A percentile compares a stretch with the other conserved stretches of the same genome.
Conservation (phyloP, 2,329 filamentous ascomycete species). For the Pseudogymnoascus pannorum region DNA sequence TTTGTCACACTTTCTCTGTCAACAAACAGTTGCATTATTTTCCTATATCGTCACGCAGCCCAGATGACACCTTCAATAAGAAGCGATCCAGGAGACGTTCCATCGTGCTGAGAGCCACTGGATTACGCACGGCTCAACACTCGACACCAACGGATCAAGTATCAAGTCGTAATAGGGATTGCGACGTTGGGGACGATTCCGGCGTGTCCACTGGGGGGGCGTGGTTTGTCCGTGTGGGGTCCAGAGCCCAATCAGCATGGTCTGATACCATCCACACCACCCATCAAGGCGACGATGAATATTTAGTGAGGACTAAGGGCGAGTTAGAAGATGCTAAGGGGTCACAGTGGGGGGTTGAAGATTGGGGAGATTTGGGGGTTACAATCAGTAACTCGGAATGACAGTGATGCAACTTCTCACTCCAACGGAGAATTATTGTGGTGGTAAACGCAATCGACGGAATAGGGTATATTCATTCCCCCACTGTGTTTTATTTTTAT, state of each 20-base stretch:
- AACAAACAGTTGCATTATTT: background rate
- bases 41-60: background rate
- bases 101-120: background rate
- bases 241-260: background rate
- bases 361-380: background rate
- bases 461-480: background rate
- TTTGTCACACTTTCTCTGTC: background rate
- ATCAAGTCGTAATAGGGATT: background rate
- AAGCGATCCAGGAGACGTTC: background rate
- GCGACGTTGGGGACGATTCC: background rate
- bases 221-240: background rate
- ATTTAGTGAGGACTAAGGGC: background rate
- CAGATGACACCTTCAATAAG: background rate
- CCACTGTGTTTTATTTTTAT: background rate
- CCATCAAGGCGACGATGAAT: background rate
- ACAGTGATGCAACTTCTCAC: background rate
- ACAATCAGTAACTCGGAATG: background rate
- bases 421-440: background rate
- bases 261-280: background rate
- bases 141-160: background rate
- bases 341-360: background rate
- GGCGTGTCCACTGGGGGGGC: background rate
- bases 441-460: background rate
- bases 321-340: background rate
- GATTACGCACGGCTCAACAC: background rate